phyloP scores from a whole-genome alignment of 768 basidiomycete genomes.

The Kockovaella imperatae region DNA sequence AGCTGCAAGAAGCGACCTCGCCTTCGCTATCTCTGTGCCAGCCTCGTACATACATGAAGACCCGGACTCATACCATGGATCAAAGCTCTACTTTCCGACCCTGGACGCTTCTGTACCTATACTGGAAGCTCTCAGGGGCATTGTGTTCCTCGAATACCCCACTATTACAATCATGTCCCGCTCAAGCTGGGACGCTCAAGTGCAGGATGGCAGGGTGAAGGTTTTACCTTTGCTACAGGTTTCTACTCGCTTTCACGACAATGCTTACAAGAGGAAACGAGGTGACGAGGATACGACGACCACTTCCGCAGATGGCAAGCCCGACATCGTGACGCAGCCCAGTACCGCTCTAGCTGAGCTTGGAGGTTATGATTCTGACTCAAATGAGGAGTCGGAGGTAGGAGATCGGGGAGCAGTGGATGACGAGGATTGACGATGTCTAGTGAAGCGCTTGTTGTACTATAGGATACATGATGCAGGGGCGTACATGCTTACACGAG shows the following conservation, averaged over 20 bases:
- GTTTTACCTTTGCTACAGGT: constrained; percentile 43
- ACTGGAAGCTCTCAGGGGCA: constrained; percentile 51
- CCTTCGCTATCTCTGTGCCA: too few species aligned
- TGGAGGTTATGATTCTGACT: constrained; percentile 32
- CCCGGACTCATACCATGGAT: too few species aligned
- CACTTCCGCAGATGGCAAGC: too few species aligned
- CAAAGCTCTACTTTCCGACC: constrained; percentile 51
- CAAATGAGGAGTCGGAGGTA: constrained; percentile 4
- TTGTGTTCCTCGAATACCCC: constrained; percentile 74
- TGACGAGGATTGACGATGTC: background rate
- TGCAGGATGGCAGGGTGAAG: constrained; percentile 55
- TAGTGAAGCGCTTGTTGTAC: background rate
- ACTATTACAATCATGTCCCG: constrained; percentile 68
- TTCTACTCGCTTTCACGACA: constrained; percentile 2
- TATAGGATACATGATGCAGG: background rate
- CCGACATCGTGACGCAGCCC: constrained; percentile 6
- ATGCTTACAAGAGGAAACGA: constrained; percentile 7
- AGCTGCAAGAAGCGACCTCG: too few species aligned
- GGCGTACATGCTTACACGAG: background rate
- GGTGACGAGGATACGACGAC: background rate
- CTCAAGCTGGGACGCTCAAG: constrained; percentile 54
- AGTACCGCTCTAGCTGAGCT: constrained; percentile 15
- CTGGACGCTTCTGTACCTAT: constrained; percentile 54
- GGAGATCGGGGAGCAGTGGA: constrained; percentile 1
- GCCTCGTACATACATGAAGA: constrained; percentile 10